A percentile compares a stretch with the other conserved stretches of the same genome.
Conservation (phyloP, 2,329 filamentous ascomycete species). For the Reticulascus tulasneorum region DNA sequence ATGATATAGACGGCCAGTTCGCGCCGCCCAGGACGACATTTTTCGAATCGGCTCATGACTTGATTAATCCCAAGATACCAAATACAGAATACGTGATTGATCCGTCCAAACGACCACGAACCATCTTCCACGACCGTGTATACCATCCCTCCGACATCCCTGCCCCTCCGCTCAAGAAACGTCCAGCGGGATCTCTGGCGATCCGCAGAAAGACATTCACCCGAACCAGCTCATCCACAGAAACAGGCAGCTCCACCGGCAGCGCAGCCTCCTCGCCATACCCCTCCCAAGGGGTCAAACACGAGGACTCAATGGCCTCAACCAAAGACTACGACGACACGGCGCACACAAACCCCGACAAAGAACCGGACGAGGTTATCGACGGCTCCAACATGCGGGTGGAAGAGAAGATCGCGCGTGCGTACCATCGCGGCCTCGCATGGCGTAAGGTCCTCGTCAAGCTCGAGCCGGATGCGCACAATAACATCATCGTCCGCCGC, state of each 20-base stretch:
- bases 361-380: conserved; percentile 30
- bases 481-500: conserved; percentile 94
- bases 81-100: conserved; percentile 78
- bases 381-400: conserved; percentile 75
- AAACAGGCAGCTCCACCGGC: conserved; percentile 13
- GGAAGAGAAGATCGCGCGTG: conserved; percentile 95
- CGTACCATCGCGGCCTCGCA: conserved; percentile 84
- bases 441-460: conserved; percentile 98
- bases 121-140: conserved; percentile 94
- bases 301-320: conserved; percentile 40
- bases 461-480: conserved; percentile 94
- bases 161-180: conserved; percentile 64
- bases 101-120: conserved; percentile 73
- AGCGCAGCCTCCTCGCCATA: conserved; percentile 15
- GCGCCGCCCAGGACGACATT: conserved; percentile 88
- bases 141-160: conserved; percentile 95
- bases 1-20: conserved; percentile 43
- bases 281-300: conserved; percentile 26
- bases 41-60: conserved; percentile 89
- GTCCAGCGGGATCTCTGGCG: conserved; percentile 30
- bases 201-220: conserved; percentile 27
- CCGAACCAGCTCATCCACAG: conserved; percentile 14
- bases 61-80: conserved; percentile 86
- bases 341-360: conserved; percentile 41
- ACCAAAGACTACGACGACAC: conserved; percentile 51